Evolutionary conservation across 805 yeast species (phyloP), one percentile per base, ranked within the genome.

Genomic region (Candida sphagnicola): DNA sequence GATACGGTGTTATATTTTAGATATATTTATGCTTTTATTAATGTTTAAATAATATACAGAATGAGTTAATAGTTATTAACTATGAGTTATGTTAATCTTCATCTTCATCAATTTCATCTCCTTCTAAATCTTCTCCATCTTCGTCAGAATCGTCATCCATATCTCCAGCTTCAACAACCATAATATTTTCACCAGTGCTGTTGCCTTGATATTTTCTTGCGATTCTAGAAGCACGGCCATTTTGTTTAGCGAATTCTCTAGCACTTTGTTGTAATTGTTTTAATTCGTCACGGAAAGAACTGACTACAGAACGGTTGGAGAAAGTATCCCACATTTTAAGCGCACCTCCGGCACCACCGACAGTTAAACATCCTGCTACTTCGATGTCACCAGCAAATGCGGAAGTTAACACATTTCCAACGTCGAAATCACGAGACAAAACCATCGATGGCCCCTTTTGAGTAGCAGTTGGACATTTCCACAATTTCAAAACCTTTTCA

Each of bases 271-370:
- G 87, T 36, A 84, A 59, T 2, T 55, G 57, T 37, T 59, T 66
- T 56, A 86, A 67, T 42, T 82, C 82, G 8, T 65, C 71, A 34
- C 74, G 76, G 62, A 91, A 82, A 2, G 84, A 66, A 34, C 70
- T 70, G 53, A 96, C 77, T 14, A 90, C 90, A 12, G 91, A 73
- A 44, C 77, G 70, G 65, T 93, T 93, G 38, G 87, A 77, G 59
- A 90, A 85, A 6, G 82, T 74, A 64, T 93, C 98, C 95, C 97
- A 93, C 67, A 93, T 75, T 67, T 89, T 90, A 60, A 93, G 70
- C 11, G 85, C 83, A 13, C 89, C 83, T 37, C 75, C 74, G 31
- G 85, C 87, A 54, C 99, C 99, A 50, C 96, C 98, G 44, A 88
- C 75, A 15, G 81, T 80, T 46, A 93, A 59, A 56, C 84, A 77